phyloP scores from a whole-genome alignment of 176 grass and related monocot genomes.

The Carex kokanica region DNA sequence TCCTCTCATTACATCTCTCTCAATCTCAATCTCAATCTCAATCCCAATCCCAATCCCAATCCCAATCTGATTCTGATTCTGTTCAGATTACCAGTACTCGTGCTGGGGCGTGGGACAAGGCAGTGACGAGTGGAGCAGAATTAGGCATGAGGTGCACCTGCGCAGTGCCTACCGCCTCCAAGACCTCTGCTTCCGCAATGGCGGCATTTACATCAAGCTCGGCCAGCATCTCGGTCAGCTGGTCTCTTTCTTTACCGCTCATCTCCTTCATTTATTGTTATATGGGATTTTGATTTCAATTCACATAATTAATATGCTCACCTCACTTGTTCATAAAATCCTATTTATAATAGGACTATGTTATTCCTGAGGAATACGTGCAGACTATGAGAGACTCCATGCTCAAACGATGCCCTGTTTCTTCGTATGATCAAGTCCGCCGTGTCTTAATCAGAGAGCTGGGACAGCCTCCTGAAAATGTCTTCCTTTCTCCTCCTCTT shows the following conservation, averaged over 20 bases:
- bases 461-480: slow-evolving; percentile 66
- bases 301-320: neutral
- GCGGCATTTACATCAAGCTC: slow-evolving; percentile 96
- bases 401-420: slow-evolving; percentile 88
- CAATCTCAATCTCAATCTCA: no score
- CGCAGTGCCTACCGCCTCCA: slow-evolving; percentile 69
- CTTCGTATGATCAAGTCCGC: slow-evolving; percentile 61
- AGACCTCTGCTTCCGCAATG: slow-evolving; percentile 94
- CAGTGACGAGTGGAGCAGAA: slow-evolving; percentile 41
- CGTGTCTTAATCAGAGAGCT: slow-evolving; percentile 65
- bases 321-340: neutral
- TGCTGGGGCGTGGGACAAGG: slow-evolving; percentile 59
- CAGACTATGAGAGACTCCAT: slow-evolving; percentile 84
- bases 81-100: slow-evolving; percentile 72
- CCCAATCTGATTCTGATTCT: neutral
- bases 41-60: no score
- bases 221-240: slow-evolving; percentile 90
- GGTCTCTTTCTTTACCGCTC: slow-evolving; percentile 27
- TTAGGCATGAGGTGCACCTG: slow-evolving; percentile 58
- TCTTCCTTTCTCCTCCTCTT: slow-evolving; percentile 29
- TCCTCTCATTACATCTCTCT: no score
- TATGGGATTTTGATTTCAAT: neutral
- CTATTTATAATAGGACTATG: slow-evolving; percentile 55
- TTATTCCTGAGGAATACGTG: slow-evolving; percentile 79
- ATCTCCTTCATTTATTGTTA: neutral